These are phyloP conservation scores for Orbilia quercus DNA, from an alignment of 2,329 filamentous ascomycete species.

Conservation along the genomic window DNA sequence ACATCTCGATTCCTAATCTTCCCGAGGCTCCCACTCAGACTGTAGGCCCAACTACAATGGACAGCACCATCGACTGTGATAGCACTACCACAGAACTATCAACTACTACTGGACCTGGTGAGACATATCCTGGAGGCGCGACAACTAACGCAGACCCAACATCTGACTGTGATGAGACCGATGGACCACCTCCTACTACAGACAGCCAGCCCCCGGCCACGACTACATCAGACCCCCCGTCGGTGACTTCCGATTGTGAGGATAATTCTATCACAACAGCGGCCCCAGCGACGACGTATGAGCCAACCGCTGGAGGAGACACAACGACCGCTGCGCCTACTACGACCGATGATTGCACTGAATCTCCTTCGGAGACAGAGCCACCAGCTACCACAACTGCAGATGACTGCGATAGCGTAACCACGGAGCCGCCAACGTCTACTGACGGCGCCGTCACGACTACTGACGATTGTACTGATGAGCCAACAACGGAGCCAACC, in stretches of 20 bases:
- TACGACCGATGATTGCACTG: slow-evolving; percentile 47
- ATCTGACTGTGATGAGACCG: slow-evolving; percentile 56
- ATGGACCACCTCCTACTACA: slow-evolving; percentile 43
- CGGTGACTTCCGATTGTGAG: slow-evolving; percentile 36
- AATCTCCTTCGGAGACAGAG: slow-evolving; percentile 32
- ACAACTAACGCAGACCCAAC: slow-evolving; percentile 51
- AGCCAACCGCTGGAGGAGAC: slow-evolving; percentile 13
- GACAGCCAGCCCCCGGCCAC: slow-evolving; percentile 19
- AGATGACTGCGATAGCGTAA: slow-evolving; percentile 30
- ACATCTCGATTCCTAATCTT: slow-evolving; percentile 41
- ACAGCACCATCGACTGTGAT: slow-evolving; percentile 51
- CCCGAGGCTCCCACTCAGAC: slow-evolving; percentile 27
- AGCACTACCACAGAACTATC: slow-evolving; percentile 39
- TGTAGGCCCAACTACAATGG: slow-evolving; percentile 46
- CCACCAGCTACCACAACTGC: slow-evolving; percentile 35
- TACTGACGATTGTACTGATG: slow-evolving; percentile 40
- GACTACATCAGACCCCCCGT: slow-evolving; percentile 21
- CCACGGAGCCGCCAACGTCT: slow-evolving; percentile 22
- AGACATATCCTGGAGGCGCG: slow-evolving; percentile 46
- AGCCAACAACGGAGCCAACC: slow-evolving; percentile 26
- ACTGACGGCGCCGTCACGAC: slow-evolving; percentile 9
- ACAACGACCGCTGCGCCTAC: slow-evolving; percentile 15
- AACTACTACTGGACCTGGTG: slow-evolving; percentile 51
- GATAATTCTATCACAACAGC: slow-evolving; percentile 33
- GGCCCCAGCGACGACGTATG: slow-evolving; percentile 31